Evolutionary conservation across 768 basidiomycete species (phyloP), one percentile per base, ranked within the genome.

Genomic region (Tulasnella calospora): DNA sequence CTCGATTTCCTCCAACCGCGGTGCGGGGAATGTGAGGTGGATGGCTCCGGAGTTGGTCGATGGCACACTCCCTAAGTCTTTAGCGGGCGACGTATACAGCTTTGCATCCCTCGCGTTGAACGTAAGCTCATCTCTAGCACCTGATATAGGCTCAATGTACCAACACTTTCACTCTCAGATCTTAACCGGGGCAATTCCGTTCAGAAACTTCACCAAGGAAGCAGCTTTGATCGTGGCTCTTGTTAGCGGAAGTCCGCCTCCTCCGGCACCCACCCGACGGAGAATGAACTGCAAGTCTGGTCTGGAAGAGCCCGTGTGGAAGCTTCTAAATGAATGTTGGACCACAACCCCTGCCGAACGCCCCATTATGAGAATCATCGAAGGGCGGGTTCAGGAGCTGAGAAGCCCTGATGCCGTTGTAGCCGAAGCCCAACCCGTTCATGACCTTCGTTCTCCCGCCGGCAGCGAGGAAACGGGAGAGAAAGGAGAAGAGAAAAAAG

Each of bases 31-130:
- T 38, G n/a, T 27, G n/a, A 21, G 71, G 36, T 72, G 71, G 71
- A 72, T 72, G 71, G 33, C 71, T 40, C 71, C 71, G 4, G 71
- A 72, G 71, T 35, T 72, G 21, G 71, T 72, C 12, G 71, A 72
- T n/a, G 71, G n/a, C 23, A 72, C 0, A 41, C 21, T n/a, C 0
- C 36, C 71, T 3, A 72, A 46, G 33, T 72, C 38, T 5, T 40
- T 46, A 17, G 9, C n/a, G 38, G 44, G 38, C 1, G 71, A 72
- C 30, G 71, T 72, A 21, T 72, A 72, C 44, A 72, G 71, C 33
- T 72, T 72, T 23, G 71, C 38, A 17, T 72, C 71, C 27, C 71
- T 72, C 5, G 71, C 71, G 23, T 72, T 40, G 71, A 46, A 72
- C 33, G 71, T 72, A 27, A 72, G 71, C 71, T 21, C 36, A 21